phyloP scores from a whole-genome alignment of 2,329 filamentous ascomycete species.

The Aspergillus costaricaensis region DNA sequence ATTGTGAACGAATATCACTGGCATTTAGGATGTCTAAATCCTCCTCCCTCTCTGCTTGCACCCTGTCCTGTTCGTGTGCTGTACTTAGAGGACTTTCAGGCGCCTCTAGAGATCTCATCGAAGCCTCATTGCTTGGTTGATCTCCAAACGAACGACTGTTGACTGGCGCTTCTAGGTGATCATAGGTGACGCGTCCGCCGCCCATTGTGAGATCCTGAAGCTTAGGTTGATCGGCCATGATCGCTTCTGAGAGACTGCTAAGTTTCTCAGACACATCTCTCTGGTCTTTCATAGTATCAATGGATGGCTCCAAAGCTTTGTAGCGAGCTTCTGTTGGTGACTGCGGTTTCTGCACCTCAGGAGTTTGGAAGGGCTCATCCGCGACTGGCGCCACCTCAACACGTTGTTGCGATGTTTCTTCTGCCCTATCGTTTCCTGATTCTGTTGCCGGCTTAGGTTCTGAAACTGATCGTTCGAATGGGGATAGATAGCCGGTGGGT shows the following conservation, averaged over 20 bases:
- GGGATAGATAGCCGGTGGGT: conserved; percentile 12
- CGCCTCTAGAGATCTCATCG: background rate
- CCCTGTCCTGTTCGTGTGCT: conserved; percentile 4
- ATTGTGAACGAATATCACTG: conserved; percentile 39
- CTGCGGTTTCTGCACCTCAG: background rate
- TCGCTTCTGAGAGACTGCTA: background rate
- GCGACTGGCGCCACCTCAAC: background rate
- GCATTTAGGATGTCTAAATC: conserved; percentile 38
- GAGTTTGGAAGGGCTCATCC: background rate
- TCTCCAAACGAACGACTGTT: background rate
- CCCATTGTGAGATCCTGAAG: background rate
- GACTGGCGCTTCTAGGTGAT: background rate
- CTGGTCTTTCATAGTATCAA: background rate
- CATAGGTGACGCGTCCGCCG: background rate
- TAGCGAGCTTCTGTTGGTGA: background rate
- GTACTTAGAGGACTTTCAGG: too few species aligned
- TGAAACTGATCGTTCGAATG: background rate
- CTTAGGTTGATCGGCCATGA: background rate
- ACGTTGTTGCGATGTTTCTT: background rate
- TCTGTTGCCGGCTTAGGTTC: background rate
- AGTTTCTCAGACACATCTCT: background rate
- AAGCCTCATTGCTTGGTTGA: background rate
- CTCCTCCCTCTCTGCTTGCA: conserved; percentile 28
- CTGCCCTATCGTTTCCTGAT: background rate
- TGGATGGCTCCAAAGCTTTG: background rate